A percentile compares a stretch with the other conserved stretches of the same genome.
phyloP scores from a whole-genome alignment of 192 early-diverging fungal genomes.

The Backusella tuberculispora region DNA sequence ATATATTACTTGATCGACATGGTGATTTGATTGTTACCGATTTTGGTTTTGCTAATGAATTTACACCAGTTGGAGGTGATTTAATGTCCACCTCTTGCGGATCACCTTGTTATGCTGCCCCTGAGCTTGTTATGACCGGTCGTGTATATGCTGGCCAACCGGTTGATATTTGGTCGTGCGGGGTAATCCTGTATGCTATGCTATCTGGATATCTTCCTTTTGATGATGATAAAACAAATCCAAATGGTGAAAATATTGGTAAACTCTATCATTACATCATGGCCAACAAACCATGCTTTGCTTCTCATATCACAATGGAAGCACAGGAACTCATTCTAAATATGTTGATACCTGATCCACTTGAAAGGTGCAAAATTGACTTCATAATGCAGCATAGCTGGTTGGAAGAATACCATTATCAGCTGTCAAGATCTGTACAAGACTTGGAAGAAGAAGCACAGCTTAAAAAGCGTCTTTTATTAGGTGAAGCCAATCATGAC shows the following conservation, averaged over 20 bases:
- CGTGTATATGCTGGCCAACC: slow-evolving; percentile 92
- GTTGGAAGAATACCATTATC: slow-evolving; percentile 1
- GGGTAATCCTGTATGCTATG: slow-evolving; percentile 96
- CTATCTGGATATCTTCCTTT: slow-evolving; percentile 86
- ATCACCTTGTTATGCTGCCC: slow-evolving; percentile 97
- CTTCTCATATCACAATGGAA: slow-evolving; percentile 72
- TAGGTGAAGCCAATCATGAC: not conserved
- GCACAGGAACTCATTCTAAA: slow-evolving; percentile 78
- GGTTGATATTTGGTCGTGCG: slow-evolving; percentile 97
- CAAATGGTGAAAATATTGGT: slow-evolving; percentile 86
- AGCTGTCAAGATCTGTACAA: slow-evolving; percentile 7
- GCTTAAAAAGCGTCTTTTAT: not conserved
- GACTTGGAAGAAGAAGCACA: slow-evolving; percentile 25
- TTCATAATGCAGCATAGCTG: slow-evolving; percentile 73
- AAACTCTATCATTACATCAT: slow-evolving; percentile 83
- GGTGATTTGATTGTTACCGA: slow-evolving; percentile 95
- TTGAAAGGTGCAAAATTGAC: slow-evolving; percentile 67
- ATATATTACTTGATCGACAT: slow-evolving; percentile 87
- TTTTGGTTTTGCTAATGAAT: slow-evolving; percentile 97
- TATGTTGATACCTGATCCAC: slow-evolving; percentile 91
- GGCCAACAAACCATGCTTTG: slow-evolving; percentile 76
- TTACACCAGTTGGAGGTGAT: slow-evolving; percentile 63
- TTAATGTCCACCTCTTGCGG: slow-evolving; percentile 94
- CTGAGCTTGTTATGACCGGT: slow-evolving; percentile 94
- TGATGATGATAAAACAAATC: slow-evolving; percentile 87